Evolutionary conservation across 805 yeast genomes (phyloP).

Genomic region (Yarrowia sp.): DNA sequence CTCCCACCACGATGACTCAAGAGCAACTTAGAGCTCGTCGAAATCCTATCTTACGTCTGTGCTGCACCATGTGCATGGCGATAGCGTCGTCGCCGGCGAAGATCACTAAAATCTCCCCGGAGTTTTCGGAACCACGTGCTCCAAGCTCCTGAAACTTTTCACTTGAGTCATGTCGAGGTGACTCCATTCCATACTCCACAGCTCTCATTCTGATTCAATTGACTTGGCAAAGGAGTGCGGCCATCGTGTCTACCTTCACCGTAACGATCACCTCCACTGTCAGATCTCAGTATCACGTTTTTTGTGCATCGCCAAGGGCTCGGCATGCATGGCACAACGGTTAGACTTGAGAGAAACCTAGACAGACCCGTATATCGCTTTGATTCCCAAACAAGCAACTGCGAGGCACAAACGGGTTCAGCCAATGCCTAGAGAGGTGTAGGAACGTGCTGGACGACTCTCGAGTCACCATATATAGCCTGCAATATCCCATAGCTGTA

Average conservation of each 20-base stretch:
- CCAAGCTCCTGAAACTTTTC: neutral
- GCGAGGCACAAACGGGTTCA: neutral
- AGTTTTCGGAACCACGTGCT: conserved; percentile 11
- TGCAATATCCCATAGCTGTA: too few relatives aligned
- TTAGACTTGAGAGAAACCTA: neutral
- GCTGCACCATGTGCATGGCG: neutral
- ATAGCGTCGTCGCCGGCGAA: neutral
- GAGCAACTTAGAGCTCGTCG: neutral
- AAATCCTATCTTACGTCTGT: conserved; percentile 13
- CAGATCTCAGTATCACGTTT: too few relatives aligned
- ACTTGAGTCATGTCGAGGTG: neutral
- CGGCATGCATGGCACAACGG: neutral
- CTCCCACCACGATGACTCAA: neutral
- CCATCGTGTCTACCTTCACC: too few relatives aligned
- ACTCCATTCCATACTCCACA: too few relatives aligned
- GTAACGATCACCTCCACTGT: too few relatives aligned
- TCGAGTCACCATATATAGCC: too few relatives aligned
- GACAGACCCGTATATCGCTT: neutral
- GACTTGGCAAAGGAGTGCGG: too few relatives aligned
- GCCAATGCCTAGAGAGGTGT: neutral
- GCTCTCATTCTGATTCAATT: too few relatives aligned
- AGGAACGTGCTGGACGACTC: neutral
- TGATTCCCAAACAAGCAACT: conserved; percentile 2
- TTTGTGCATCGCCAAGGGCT: neutral
- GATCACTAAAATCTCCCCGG: neutral